phyloP scores from a whole-genome alignment of 805 yeast species.

The Lipomyces sp. region DNA sequence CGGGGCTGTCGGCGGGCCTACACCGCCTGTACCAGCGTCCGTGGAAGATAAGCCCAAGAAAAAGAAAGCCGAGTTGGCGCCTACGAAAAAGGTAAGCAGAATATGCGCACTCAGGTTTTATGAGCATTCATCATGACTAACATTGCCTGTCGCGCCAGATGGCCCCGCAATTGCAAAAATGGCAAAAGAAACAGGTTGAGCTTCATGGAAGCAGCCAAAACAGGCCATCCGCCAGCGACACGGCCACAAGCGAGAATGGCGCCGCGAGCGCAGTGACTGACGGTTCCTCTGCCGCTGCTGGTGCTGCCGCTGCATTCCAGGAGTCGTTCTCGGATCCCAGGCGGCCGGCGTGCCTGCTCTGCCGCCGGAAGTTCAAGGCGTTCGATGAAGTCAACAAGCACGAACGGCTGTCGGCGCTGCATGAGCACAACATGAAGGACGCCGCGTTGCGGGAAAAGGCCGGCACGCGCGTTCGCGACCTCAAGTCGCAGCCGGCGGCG shows the following conservation, averaged over 20 bases:
- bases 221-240: neutral
- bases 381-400: slow-evolving; percentile 23
- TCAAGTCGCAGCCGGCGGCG: slow-evolving; percentile 1
- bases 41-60: slow-evolving; percentile 3
- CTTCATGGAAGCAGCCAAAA: slow-evolving; percentile 11
- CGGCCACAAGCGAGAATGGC: neutral
- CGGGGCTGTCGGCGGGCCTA: neutral
- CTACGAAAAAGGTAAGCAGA: neutral
- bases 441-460: slow-evolving; percentile 7
- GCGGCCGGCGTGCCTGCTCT: slow-evolving; percentile 22
- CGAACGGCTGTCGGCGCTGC: slow-evolving; percentile 24
- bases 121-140: neutral
- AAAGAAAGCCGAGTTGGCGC: neutral
- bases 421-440: slow-evolving; percentile 7
- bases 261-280: neutral
- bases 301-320: slow-evolving; percentile 1
- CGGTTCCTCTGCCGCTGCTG: neutral
- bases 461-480: neutral
- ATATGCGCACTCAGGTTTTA: neutral
- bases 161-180: slow-evolving; percentile 27
- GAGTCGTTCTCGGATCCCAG: slow-evolving; percentile 24
- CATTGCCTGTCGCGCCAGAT: slow-evolving; percentile 2
- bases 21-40: neutral
- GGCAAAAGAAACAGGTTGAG: slow-evolving; percentile 28
- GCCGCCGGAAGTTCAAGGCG: slow-evolving; percentile 22